A percentile compares a stretch with the other conserved stretches of the same genome.
Evolutionary conservation across 352 stramenopile species (phyloP).

Genomic region (Phytophthora melonis): DNA sequence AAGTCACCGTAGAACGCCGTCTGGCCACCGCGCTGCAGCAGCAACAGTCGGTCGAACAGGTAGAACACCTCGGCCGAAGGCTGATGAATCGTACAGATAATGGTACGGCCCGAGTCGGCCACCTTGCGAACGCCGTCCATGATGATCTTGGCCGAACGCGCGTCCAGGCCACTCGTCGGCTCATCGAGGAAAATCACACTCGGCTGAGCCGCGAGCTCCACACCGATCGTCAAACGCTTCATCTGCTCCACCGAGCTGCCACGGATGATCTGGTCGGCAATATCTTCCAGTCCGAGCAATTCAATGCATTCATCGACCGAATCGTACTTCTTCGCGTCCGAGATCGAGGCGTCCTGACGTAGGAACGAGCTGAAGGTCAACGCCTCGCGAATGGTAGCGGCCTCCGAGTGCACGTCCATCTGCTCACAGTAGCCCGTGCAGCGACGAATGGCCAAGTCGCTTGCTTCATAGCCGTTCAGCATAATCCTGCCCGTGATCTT

Average conservation of each 20-base stretch:
- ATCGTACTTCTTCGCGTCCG: constrained; percentile 36
- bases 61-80: constrained; percentile 83
- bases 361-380: constrained; percentile 87
- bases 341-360: constrained; percentile 39
- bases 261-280: constrained; percentile 43
- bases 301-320: constrained; percentile 33
- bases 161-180: constrained; percentile 19
- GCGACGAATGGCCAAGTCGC: constrained; percentile 52
- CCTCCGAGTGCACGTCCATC: constrained; percentile 90
- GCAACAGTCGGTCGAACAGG: constrained; percentile 80
- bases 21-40: constrained; percentile 57
- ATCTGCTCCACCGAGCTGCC: constrained; percentile 33
- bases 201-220: constrained; percentile 64
- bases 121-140: constrained; percentile 33
- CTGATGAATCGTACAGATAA: constrained; percentile 92
- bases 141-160: constrained; percentile 15
- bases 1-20: constrained; percentile 32
- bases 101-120: constrained; percentile 13
- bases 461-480: constrained; percentile 53
- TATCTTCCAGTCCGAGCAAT: constrained; percentile 30
- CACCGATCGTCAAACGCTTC: constrained; percentile 56
- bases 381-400: constrained; percentile 62
- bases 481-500: constrained; percentile 7
- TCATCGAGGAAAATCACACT: constrained; percentile 32
- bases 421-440: constrained; percentile 74